Percentiles rank a stretch among this genome's conserved stretches.
phyloP scores from a whole-genome alignment of 2,329 filamentous ascomycete genomes.

The Calonectria leucothoes region DNA sequence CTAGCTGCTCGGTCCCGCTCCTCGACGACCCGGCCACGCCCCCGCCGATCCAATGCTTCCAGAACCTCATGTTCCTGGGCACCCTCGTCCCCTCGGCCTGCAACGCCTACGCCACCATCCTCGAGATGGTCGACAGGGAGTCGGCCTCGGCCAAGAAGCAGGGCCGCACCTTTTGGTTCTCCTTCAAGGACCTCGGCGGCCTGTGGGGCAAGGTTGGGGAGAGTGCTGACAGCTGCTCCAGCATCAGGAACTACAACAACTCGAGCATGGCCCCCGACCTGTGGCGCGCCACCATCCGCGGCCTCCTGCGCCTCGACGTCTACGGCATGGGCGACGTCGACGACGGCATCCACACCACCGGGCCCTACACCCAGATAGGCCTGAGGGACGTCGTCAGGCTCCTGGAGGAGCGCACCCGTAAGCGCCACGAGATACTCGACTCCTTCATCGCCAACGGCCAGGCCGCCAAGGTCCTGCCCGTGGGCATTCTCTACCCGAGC shows the following conservation, averaged over 20 bases:
- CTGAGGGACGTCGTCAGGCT: slow-evolving; percentile 65
- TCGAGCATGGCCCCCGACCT: slow-evolving; percentile 61
- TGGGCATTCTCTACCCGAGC: slow-evolving; percentile 41
- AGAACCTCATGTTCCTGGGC: slow-evolving; percentile 69
- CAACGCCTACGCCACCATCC: slow-evolving; percentile 67
- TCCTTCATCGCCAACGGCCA: slow-evolving; percentile 54
- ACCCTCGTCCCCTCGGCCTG: slow-evolving; percentile 68
- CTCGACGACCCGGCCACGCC: slow-evolving; percentile 48
- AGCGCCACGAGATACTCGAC: slow-evolving; percentile 63
- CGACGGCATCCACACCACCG: slow-evolving; percentile 22
- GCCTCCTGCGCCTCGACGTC: slow-evolving; percentile 67
- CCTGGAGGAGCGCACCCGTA: slow-evolving; percentile 63
- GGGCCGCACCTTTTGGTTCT: slow-evolving; percentile 56
- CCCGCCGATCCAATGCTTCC: slow-evolving; percentile 62
- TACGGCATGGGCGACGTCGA: slow-evolving; percentile 59
- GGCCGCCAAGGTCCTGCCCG: slow-evolving; percentile 35
- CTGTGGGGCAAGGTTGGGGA: slow-evolving; percentile 55
- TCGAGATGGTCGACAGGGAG: slow-evolving; percentile 66
- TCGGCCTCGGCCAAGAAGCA: slow-evolving; percentile 56
- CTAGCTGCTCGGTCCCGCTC: slow-evolving; percentile 57
- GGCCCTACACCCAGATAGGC: slow-evolving; percentile 54
- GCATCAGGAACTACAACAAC: slow-evolving; percentile 50
- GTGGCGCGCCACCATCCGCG: slow-evolving; percentile 66
- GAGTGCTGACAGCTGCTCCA: slow-evolving; percentile 40
- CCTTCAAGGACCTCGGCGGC: slow-evolving; percentile 60